These are phyloP conservation scores for Alternaria sp. DNA, from an alignment of 2,329 filamentous ascomycete species.

Conservation along the genomic window DNA sequence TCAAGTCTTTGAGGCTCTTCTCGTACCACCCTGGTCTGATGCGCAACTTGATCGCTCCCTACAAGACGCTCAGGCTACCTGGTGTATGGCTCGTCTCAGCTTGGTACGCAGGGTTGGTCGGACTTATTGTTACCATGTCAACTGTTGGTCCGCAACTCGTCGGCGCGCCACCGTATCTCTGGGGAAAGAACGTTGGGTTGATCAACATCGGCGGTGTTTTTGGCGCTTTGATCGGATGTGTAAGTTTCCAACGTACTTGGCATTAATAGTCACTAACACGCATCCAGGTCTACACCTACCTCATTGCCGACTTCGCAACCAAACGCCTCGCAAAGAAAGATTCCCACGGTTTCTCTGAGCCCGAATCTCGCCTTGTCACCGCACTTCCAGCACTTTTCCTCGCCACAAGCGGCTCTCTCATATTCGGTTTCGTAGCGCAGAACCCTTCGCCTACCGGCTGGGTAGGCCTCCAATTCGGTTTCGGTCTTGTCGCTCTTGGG, in stretches of 20 bases:
- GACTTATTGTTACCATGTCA: conserved; percentile 51
- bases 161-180: conserved; percentile 53
- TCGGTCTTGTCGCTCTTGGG: conserved; percentile 53
- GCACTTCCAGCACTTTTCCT: conserved; percentile 52
- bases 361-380: conserved; percentile 51
- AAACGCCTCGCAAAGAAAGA: conserved; percentile 50
- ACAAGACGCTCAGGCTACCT: conserved; percentile 50
- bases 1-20: conserved; percentile 48
- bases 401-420: conserved; percentile 49
- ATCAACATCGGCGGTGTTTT: conserved; percentile 52
- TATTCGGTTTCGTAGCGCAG: conserved; percentile 54
- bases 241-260: conserved; percentile 6
- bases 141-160: conserved; percentile 52
- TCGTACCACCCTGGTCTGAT: conserved; percentile 48
- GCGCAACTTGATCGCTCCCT: conserved; percentile 50
- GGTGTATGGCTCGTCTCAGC: conserved; percentile 55
- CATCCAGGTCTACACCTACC: conserved; percentile 44
- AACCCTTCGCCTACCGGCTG: conserved; percentile 48
- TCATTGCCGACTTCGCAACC: conserved; percentile 50
- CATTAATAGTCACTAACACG: background rate
- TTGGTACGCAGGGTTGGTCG: conserved; percentile 55
- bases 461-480: conserved; percentile 52
- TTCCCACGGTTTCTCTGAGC: conserved; percentile 50
- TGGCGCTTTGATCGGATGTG: conserved; percentile 48
- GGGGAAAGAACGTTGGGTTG: conserved; percentile 52